Evolutionary conservation across 192 early-diverging fungal genomes (phyloP).

Genomic region (Pilobolus umbonatus): DNA sequence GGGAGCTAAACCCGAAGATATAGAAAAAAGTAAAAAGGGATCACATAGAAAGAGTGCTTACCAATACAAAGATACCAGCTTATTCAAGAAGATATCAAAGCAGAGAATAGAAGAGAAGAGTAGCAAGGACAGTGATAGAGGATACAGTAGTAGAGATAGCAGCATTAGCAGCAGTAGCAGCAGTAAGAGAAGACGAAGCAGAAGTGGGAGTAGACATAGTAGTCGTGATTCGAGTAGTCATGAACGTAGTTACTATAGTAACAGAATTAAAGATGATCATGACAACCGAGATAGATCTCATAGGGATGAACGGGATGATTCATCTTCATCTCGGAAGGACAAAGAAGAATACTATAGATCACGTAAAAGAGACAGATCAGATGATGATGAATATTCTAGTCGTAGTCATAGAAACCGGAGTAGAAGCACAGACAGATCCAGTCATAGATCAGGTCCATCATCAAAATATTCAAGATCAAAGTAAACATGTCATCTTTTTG

Average conservation of each 20-base stretch:
- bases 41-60: constrained; percentile 10
- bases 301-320: neutral
- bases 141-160: neutral
- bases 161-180: constrained; percentile 6
- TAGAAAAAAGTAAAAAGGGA: constrained; percentile 40
- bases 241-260: neutral
- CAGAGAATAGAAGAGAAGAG: constrained; percentile 7
- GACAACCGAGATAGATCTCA: neutral
- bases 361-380: too few species aligned
- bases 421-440: too few species aligned
- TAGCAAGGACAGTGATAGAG: neutral
- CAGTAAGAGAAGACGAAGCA: neutral
- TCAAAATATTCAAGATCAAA: too few species aligned
- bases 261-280: neutral
- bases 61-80: constrained; percentile 24
- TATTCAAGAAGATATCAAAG: constrained; percentile 29
- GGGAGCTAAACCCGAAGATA: constrained; percentile 69
- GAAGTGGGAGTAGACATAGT: neutral
- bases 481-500: too few species aligned
- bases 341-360: too few species aligned
- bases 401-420: too few species aligned
- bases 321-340: too few species aligned
- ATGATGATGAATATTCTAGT: too few species aligned
- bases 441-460: too few species aligned
- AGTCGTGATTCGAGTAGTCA: neutral